Percentiles rank a stretch among this genome's conserved stretches.
Conservation (phyloP, 805 yeast genomes). For the Candida mattraensis region DNA sequence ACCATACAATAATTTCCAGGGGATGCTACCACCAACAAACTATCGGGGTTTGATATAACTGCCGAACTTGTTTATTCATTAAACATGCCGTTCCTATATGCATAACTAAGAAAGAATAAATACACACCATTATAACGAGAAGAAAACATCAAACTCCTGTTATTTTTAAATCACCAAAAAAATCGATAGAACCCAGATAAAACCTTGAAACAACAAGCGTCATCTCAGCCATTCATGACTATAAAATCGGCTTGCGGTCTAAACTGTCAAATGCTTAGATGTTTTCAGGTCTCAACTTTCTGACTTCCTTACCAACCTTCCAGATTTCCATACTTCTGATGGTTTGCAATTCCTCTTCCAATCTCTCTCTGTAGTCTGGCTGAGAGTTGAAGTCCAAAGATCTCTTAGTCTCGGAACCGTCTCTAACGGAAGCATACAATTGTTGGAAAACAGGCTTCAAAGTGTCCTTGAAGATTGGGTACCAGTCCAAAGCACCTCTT, state of each 20-base stretch:
- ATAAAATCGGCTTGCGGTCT: constrained; percentile 6
- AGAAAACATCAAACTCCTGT: constrained; percentile 1
- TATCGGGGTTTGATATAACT: neutral
- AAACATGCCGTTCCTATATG: constrained; percentile 40
- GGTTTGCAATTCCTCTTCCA: constrained; percentile 87
- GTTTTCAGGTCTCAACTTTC: constrained; percentile 99
- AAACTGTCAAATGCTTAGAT: constrained; percentile 57
- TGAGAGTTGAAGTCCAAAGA: constrained; percentile 98
- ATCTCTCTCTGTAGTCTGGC: constrained; percentile 94
- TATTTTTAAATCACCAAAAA: constrained; percentile 2
- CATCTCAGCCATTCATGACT: constrained; percentile 24
- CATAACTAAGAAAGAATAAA: constrained; percentile 11
- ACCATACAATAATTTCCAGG: constrained; percentile 3
- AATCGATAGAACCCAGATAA: neutral
- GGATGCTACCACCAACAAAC: neutral
- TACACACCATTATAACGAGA: constrained; percentile 11
- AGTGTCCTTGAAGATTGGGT: constrained; percentile 98
- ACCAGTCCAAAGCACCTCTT: constrained; percentile 99
- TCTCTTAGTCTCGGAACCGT: constrained; percentile 97
- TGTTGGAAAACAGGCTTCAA: constrained; percentile 98
- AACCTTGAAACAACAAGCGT: neutral
- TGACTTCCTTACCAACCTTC: constrained; percentile 99
- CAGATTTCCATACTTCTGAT: constrained; percentile 99
- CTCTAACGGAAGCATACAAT: constrained; percentile 90
- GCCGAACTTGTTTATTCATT: constrained; percentile 40